These are phyloP conservation scores for Geranomyces michiganensis DNA, from an alignment of 192 early-diverging fungal species.

Conservation along the genomic window DNA sequence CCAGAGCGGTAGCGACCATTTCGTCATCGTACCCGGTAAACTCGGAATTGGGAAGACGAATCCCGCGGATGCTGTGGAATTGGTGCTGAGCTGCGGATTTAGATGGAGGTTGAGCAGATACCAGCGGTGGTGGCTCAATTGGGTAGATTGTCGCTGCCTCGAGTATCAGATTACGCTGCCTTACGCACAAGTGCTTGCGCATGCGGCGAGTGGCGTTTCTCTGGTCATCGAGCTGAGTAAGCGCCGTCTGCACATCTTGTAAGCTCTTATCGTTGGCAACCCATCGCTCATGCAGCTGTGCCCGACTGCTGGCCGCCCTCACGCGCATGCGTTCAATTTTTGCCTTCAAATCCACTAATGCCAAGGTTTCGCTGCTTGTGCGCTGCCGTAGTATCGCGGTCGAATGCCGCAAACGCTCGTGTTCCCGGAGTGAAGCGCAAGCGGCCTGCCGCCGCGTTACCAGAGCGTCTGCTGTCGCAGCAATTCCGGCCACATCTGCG, in stretches of 20 bases:
- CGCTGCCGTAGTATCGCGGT: background rate
- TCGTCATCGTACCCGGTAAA: conserved; percentile 56
- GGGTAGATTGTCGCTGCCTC: conserved; percentile 41
- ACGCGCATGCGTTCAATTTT: background rate
- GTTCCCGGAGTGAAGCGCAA: background rate
- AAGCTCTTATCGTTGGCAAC: conserved; percentile 1
- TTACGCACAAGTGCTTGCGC: background rate
- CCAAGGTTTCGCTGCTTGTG: background rate
- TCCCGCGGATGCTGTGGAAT: conserved; percentile 33
- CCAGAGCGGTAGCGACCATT: conserved; percentile 66
- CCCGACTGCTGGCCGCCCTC: background rate
- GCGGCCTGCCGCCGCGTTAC: background rate
- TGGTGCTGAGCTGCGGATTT: background rate
- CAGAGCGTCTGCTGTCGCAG: conserved; percentile 10
- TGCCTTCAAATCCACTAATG: background rate
- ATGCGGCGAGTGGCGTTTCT: background rate
- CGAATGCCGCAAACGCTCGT: background rate
- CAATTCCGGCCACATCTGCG: conserved; percentile 1
- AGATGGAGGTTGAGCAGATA: conserved; percentile 11
- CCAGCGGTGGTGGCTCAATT: conserved; percentile 12
- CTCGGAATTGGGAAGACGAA: conserved; percentile 47
- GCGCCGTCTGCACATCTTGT: background rate
- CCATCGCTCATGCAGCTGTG: background rate
- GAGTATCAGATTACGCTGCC: conserved; percentile 28
- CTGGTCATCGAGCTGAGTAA: background rate